phyloP scores from a whole-genome alignment of 2,329 filamentous ascomycete genomes.

The Monilinia polystroma region DNA sequence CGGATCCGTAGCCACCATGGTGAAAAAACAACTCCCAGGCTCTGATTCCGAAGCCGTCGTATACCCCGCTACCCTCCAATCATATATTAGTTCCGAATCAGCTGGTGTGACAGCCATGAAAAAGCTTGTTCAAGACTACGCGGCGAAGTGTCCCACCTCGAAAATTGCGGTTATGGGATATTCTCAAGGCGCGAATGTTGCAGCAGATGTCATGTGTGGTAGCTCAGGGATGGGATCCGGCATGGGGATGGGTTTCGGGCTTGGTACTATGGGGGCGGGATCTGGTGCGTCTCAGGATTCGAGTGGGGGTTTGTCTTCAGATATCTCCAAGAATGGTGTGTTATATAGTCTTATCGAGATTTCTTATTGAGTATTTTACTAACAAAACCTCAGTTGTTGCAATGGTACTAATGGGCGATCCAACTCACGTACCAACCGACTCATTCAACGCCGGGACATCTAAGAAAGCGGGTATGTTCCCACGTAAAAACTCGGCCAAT shows the following conservation, averaged over 20 bases:
- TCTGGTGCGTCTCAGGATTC: too few species aligned
- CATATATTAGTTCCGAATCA: constrained; percentile 37
- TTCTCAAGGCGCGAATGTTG: constrained; percentile 37
- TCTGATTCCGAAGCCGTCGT: constrained; percentile 41
- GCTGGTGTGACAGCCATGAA: constrained; percentile 40
- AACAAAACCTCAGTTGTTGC: constrained; percentile 35
- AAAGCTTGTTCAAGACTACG: constrained; percentile 38
- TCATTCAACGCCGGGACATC: constrained; percentile 39
- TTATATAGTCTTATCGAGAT: neutral
- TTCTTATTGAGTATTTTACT: neutral
- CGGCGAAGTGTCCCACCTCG: constrained; percentile 34
- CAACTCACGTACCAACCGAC: constrained; percentile 37
- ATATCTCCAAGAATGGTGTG: constrained; percentile 14
- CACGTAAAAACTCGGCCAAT: constrained; percentile 24
- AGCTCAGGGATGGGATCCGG: constrained; percentile 12
- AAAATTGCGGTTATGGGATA: constrained; percentile 37
- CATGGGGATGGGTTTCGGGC: too few species aligned
- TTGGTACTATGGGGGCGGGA: too few species aligned
- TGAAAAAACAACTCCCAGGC: constrained; percentile 38
- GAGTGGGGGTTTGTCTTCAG: constrained; percentile 24
- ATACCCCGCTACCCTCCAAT: constrained; percentile 38
- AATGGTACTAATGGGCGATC: constrained; percentile 43
- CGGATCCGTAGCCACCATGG: constrained; percentile 38
- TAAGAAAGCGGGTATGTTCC: constrained; percentile 36
- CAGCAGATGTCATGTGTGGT: constrained; percentile 38